Percentiles rank a stretch among this genome's conserved stretches.
These are phyloP conservation scores for Paracorniculantispora psalliotae DNA, from an alignment of 2,329 filamentous ascomycete species.

Conservation along the genomic window DNA sequence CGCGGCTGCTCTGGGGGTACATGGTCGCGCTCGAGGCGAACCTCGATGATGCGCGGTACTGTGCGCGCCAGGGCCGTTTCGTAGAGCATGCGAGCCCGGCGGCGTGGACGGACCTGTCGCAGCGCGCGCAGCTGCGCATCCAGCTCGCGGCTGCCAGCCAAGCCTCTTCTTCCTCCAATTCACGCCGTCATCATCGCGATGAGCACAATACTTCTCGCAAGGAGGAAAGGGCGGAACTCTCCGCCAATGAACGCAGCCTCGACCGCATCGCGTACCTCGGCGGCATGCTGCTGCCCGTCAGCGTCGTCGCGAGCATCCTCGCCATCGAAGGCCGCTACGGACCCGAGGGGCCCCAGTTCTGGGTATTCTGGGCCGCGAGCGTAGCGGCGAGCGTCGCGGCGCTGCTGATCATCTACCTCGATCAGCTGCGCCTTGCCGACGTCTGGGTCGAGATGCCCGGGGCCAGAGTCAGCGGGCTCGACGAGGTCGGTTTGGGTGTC, in stretches of 20 bases:
- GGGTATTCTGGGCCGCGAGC: conserved; percentile 44
- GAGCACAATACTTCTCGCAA: not conserved
- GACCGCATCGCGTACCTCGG: conserved; percentile 47
- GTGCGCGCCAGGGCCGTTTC: conserved; percentile 16
- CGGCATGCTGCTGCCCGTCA: conserved; percentile 43
- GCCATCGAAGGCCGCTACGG: conserved; percentile 43
- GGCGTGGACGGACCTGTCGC: not conserved
- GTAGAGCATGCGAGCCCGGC: not conserved
- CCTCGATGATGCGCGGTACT: conserved; percentile 18
- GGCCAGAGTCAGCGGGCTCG: conserved; percentile 18
- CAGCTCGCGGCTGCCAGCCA: conserved; percentile 6
- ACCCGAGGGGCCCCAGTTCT: conserved; percentile 38
- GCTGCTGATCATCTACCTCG: conserved; percentile 43
- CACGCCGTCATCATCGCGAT: not conserved
- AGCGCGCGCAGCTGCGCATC: conserved; percentile 13
- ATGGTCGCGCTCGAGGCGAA: conserved; percentile 23
- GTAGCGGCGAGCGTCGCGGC: conserved; percentile 34
- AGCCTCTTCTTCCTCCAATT: not conserved
- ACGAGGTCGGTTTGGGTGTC: conserved; percentile 17
- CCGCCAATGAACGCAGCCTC: conserved; percentile 36
- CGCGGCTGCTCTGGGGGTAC: conserved; percentile 19
- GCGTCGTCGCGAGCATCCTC: conserved; percentile 42
- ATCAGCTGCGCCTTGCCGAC: conserved; percentile 40
- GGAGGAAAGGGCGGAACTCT: conserved; percentile 14
- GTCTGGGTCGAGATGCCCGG: conserved; percentile 40